Percentiles rank a stretch among this genome's conserved stretches.
phyloP scores from a whole-genome alignment of 2,329 filamentous ascomycete genomes.

The Ophiobolus disseminans region DNA sequence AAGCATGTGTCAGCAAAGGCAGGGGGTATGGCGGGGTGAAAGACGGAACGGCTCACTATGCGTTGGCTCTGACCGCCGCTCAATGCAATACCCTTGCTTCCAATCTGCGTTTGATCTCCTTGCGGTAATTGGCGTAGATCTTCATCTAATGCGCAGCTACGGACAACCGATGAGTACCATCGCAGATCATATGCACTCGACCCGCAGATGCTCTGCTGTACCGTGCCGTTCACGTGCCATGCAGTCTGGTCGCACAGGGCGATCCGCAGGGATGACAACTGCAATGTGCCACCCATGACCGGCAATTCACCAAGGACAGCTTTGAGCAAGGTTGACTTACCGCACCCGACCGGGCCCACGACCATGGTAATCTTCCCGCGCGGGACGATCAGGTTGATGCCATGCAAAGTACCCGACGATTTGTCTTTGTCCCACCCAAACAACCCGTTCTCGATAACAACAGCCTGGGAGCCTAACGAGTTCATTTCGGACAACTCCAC shows the following conservation, averaged over 20 bases:
- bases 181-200: constrained; percentile 44
- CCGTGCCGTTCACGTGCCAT: constrained; percentile 48
- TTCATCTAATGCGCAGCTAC: constrained; percentile 44
- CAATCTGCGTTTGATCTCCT: constrained; percentile 55
- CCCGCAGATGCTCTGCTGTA: constrained; percentile 49
- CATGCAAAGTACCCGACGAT: constrained; percentile 49
- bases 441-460: constrained; percentile 53
- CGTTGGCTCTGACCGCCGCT: constrained; percentile 62
- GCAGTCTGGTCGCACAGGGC: constrained; percentile 49
- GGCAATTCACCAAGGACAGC: constrained; percentile 43
- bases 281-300: constrained; percentile 40
- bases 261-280: constrained; percentile 40
- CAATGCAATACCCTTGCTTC: constrained; percentile 59
- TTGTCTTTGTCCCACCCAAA: constrained; percentile 57
- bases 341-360: constrained; percentile 60
- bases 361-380: constrained; percentile 57
- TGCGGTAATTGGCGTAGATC: constrained; percentile 42
- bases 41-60: constrained; percentile 45
- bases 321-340: constrained; percentile 59
- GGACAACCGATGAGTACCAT: constrained; percentile 48
- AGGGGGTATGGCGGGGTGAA: constrained; percentile 19
- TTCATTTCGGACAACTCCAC: constrained; percentile 29
- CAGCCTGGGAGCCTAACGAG: constrained; percentile 32
- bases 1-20: constrained; percentile 14
- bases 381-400: constrained; percentile 51